Evolutionary conservation across 768 basidiomycete species (phyloP).

Genomic region (Leccinum arenicola): DNA sequence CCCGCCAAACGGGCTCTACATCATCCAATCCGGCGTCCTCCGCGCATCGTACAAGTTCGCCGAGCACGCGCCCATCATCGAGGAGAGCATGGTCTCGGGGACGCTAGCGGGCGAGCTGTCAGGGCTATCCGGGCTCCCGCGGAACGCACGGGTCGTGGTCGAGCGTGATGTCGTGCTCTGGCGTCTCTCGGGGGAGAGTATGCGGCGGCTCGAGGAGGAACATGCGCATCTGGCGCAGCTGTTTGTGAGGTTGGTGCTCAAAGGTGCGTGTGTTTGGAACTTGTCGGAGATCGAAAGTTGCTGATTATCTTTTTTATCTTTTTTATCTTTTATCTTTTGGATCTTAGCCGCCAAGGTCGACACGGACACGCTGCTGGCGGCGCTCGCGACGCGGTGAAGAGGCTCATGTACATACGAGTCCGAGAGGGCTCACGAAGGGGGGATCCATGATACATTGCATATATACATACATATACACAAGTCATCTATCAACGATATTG

Average conservation of each 20-base stretch:
- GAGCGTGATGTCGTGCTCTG: constrained; percentile 80
- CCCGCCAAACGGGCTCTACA: constrained; percentile 75
- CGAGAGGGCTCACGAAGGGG: not conserved
- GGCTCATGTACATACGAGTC: too few species aligned
- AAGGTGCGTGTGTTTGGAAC: constrained; percentile 49
- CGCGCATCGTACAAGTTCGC: constrained; percentile 81
- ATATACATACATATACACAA: not conserved
- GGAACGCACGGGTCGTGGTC: constrained; percentile 85
- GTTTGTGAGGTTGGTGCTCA: constrained; percentile 69
- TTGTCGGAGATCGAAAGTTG: not conserved
- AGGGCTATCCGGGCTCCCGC: constrained; percentile 69
- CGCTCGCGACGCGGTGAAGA: constrained; percentile 44
- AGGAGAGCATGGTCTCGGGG: constrained; percentile 93
- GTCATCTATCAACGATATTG: constrained; percentile 7
- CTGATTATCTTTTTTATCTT: not conserved
- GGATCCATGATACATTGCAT: not conserved
- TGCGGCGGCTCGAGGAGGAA: constrained; percentile 65
- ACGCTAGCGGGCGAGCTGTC: constrained; percentile 91
- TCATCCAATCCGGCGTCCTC: constrained; percentile 85
- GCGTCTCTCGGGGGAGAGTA: constrained; percentile 61
- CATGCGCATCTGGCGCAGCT: constrained; percentile 60
- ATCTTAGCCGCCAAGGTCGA: constrained; percentile 60
- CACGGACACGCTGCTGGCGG: constrained; percentile 57
- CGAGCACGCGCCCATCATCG: constrained; percentile 60
- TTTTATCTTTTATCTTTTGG: not conserved